Conservation (phyloP, 495 filamentous ascomycete genomes). For the Annulohypoxylon nitens region DNA sequence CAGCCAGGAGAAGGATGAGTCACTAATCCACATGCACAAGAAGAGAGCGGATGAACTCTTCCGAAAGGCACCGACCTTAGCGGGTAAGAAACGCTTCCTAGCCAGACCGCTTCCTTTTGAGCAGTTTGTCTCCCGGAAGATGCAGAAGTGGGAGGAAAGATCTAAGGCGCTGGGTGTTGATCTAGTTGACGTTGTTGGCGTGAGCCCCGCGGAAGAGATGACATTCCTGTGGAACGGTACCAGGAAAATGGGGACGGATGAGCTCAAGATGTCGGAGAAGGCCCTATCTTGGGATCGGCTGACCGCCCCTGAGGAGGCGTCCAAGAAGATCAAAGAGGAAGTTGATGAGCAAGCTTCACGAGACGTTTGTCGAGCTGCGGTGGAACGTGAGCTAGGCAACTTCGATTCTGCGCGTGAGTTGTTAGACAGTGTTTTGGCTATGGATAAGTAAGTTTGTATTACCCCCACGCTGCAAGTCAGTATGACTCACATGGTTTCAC, state of each 20-base stretch:
- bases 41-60: conserved; percentile 76
- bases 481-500: conserved; percentile 19
- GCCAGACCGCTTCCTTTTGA: conserved; percentile 91
- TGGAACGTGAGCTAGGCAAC: conserved; percentile 71
- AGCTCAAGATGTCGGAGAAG: conserved; percentile 73
- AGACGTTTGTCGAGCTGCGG: conserved; percentile 74
- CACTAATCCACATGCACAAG: conserved; percentile 60
- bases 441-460: conserved; percentile 65
- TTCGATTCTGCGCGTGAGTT: conserved; percentile 73
- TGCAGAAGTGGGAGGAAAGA: conserved; percentile 89
- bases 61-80: conserved; percentile 76
- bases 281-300: conserved; percentile 73
- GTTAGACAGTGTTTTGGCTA: conserved; percentile 71
- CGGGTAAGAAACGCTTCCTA: conserved; percentile 91
- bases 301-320: conserved; percentile 64
- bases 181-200: conserved; percentile 84
- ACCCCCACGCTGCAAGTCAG: background rate
- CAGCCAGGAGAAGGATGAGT: conserved; percentile 67
- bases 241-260: conserved; percentile 77
- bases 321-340: conserved; percentile 75
- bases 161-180: conserved; percentile 75
- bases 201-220: conserved; percentile 92
- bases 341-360: conserved; percentile 82
- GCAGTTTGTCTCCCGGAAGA: conserved; percentile 84
- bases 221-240: conserved; percentile 92